Conservation (phyloP, 345 rosid genomes). For the Euclidium syriacum region DNA sequence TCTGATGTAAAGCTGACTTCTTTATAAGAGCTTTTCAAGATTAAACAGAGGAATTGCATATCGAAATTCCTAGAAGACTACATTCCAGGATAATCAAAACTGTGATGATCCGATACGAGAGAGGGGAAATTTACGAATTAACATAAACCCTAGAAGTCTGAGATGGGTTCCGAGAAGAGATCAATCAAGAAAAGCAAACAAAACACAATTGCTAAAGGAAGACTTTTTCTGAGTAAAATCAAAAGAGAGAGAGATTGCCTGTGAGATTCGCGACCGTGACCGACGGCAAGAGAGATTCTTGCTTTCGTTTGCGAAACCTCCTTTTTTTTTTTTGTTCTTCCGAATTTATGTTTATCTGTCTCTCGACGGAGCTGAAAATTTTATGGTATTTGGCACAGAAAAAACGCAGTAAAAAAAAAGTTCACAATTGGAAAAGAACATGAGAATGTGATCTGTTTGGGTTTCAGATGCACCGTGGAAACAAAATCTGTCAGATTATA, state of each 20-base stretch:
- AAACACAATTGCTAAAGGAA: neutral
- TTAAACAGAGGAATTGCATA: neutral
- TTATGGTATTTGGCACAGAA: neutral
- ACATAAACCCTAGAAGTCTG: neutral
- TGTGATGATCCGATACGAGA: neutral
- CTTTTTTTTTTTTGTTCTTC: neutral
- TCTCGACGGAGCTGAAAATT: neutral
- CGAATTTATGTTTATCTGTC: neutral
- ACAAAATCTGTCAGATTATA: too few relatives aligned
- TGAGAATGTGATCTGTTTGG: too few relatives aligned
- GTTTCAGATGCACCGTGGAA: too few relatives aligned
- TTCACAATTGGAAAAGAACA: too few relatives aligned
- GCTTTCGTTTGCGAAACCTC: conserved; percentile 11
- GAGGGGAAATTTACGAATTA: neutral
- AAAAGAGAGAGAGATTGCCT: conserved; percentile 13
- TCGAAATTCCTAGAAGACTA: too few relatives aligned
- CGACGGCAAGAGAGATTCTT: conserved; percentile 25
- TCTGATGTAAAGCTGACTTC: neutral
- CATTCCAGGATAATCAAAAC: neutral
- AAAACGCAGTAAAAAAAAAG: neutral
- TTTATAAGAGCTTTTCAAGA: neutral
- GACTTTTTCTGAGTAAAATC: neutral
- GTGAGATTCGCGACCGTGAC: conserved; percentile 21
- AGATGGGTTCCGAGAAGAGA: neutral
- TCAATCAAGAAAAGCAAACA: neutral